These are phyloP conservation scores for Exophiala oligosperma DNA, from an alignment of 2,329 filamentous ascomycete species.

Conservation along the genomic window DNA sequence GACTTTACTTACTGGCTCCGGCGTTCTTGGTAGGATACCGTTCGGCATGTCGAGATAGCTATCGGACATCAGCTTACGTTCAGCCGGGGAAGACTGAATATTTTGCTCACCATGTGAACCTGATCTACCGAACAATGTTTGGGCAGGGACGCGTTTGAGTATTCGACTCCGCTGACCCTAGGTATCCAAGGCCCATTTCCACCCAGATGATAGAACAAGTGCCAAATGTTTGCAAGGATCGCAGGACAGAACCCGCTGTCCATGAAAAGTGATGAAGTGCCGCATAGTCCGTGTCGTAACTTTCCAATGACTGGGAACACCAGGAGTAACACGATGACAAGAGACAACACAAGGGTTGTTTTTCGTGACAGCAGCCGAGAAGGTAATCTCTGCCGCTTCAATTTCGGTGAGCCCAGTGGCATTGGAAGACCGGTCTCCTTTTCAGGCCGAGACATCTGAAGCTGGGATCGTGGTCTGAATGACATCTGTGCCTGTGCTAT, in stretches of 20 bases:
- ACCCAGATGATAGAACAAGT: conserved; percentile 54
- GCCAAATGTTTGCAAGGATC: conserved; percentile 38
- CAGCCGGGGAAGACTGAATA: not conserved
- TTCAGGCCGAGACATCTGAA: conserved; percentile 1
- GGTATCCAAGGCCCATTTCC: conserved; percentile 59
- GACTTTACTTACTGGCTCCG: conserved; percentile 47
- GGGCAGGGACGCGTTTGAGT: conserved; percentile 45
- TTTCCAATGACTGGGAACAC: conserved; percentile 3
- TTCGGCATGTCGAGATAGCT: conserved; percentile 60
- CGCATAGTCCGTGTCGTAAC: conserved; percentile 1
- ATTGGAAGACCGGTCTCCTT: conserved; percentile 2
- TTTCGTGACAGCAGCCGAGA: conserved; percentile 1
- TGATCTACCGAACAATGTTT: conserved; percentile 54
- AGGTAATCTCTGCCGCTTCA: not conserved
- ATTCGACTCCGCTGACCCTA: conserved; percentile 44
- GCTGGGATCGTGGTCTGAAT: not conserved
- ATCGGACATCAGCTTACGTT: not conserved
- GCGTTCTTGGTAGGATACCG: conserved; percentile 56
- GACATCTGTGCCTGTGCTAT: not conserved
- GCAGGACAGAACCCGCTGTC: conserved; percentile 9
- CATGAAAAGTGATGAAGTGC: conserved; percentile 4
- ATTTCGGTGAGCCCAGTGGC: not conserved
- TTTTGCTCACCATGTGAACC: conserved; percentile 55
- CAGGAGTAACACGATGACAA: conserved; percentile 6
- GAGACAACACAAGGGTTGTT: conserved; percentile 4